These are phyloP conservation scores for Baeospora myosura DNA, from an alignment of 1,284 basidiomycete species.

Conservation along the genomic window DNA sequence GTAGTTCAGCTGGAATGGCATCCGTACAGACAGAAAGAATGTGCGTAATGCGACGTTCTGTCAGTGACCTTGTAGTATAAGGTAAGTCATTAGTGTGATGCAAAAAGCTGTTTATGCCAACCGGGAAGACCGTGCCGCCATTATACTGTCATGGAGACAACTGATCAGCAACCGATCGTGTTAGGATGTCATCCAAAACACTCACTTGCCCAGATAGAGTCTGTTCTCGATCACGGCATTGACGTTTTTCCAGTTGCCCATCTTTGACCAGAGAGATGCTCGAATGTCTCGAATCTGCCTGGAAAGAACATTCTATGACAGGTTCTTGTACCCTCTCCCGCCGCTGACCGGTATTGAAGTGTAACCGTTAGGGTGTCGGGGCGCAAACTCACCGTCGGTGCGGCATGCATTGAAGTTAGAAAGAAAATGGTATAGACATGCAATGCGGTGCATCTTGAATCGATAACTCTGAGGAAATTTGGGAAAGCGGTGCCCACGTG, in stretches of 20 bases:
- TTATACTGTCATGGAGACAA: conserved; percentile 39
- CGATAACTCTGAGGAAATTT: no score
- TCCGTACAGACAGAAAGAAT: conserved; percentile 70
- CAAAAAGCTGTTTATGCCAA: no score
- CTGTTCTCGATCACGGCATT: conserved; percentile 60
- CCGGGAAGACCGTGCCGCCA: conserved; percentile 67
- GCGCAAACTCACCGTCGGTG: no score
- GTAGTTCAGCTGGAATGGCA: conserved; percentile 64
- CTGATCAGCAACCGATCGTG: neutral
- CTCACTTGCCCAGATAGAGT: conserved; percentile 74
- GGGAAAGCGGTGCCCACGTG: no score
- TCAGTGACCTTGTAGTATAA: no score
- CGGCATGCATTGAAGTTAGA: no score
- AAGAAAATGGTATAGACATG: no score
- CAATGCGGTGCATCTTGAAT: no score
- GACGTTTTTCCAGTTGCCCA: conserved; percentile 67
- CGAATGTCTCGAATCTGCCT: no score
- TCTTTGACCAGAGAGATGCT: no score
- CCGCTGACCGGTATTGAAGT: neutral
- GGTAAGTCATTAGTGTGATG: no score
- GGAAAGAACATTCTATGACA: no score
- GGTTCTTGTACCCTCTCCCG: neutral
- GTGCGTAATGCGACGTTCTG: conserved; percentile 69
- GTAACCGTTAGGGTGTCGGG: neutral
- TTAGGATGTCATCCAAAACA: conserved; percentile 15